phyloP scores from a whole-genome alignment of 2,329 filamentous ascomycete genomes.

The Hypocrella siamensis region DNA sequence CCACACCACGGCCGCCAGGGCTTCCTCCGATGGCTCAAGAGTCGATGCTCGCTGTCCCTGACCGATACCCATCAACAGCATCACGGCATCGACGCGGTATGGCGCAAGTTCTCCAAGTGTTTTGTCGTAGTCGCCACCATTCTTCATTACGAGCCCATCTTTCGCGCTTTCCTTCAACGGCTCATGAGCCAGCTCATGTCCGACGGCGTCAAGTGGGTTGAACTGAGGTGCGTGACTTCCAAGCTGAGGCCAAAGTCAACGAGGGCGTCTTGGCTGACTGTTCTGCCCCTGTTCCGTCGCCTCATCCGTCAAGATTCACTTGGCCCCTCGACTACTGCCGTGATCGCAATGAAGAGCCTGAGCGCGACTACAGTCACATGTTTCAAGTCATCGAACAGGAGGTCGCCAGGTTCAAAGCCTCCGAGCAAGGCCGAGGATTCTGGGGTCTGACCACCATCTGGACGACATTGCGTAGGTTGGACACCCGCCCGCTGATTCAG shows the following conservation, averaged over 20 bases:
- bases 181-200: slow-evolving; percentile 57
- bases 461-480: slow-evolving; percentile 53
- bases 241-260: not conserved
- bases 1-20: slow-evolving; percentile 54
- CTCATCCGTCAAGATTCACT: slow-evolving; percentile 35
- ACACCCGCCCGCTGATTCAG: slow-evolving; percentile 52
- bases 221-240: slow-evolving; percentile 38
- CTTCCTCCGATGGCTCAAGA: slow-evolving; percentile 65
- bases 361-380: slow-evolving; percentile 52
- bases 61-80: slow-evolving; percentile 66
- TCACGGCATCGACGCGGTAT: slow-evolving; percentile 69
- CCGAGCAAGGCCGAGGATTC: slow-evolving; percentile 56
- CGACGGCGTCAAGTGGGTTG: slow-evolving; percentile 75
- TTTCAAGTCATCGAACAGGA: slow-evolving; percentile 65
- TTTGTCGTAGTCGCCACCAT: slow-evolving; percentile 62
- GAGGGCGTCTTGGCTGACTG: not conserved
- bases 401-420: slow-evolving; percentile 56
- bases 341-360: slow-evolving; percentile 46
- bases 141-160: slow-evolving; percentile 83
- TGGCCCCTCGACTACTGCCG: slow-evolving; percentile 59
- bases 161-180: slow-evolving; percentile 55
- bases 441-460: slow-evolving; percentile 79
- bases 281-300: not conserved
- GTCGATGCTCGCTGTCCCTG: slow-evolving; percentile 53
- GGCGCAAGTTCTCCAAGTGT: slow-evolving; percentile 63